A percentile compares a stretch with the other conserved stretches of the same genome.
Evolutionary conservation across 805 yeast species (phyloP).

Genomic region (Candida nitratophila): DNA sequence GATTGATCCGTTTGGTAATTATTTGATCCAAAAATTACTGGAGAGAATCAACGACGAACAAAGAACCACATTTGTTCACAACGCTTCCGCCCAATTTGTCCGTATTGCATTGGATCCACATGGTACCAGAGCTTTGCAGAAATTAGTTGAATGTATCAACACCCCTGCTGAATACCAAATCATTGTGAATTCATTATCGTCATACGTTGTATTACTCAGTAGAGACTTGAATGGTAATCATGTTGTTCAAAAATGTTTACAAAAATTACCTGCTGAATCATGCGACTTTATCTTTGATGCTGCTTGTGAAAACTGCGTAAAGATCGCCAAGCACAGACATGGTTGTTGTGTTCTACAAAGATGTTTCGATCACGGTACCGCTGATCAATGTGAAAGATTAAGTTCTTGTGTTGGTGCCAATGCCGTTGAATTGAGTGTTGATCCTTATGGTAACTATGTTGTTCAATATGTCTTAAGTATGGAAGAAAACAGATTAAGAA

Average conservation of each 20-base stretch:
- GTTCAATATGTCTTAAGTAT: conserved; percentile 76
- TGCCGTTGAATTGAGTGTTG: conserved; percentile 67
- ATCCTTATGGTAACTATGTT: conserved; percentile 96
- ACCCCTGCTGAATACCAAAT: conserved; percentile 66
- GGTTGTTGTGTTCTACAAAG: conserved; percentile 97
- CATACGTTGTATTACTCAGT: conserved; percentile 72
- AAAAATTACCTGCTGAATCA: conserved; percentile 58
- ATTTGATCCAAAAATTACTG: conserved; percentile 81
- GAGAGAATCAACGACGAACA: conserved; percentile 70
- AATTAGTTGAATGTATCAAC: conserved; percentile 74
- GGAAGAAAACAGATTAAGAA: conserved; percentile 27
- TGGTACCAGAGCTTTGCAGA: conserved; percentile 94
- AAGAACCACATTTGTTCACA: conserved; percentile 58
- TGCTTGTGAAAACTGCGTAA: conserved; percentile 62
- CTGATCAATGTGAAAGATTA: conserved; percentile 59
- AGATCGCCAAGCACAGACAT: conserved; percentile 90
- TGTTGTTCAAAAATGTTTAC: conserved; percentile 88
- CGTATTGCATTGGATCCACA: conserved; percentile 87
- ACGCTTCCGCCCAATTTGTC: conserved; percentile 67
- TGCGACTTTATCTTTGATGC: conserved; percentile 88
- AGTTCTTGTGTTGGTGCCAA: conserved; percentile 61
- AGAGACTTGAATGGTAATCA: conserved; percentile 95
- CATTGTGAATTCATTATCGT: conserved; percentile 27
- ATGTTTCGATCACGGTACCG: conserved; percentile 84
- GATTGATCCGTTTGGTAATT: conserved; percentile 97